A percentile compares a stretch with the other conserved stretches of the same genome.
Evolutionary conservation across 2,329 filamentous ascomycete genomes (phyloP).

Genomic region (Berkeleyomyces rouxiae): DNA sequence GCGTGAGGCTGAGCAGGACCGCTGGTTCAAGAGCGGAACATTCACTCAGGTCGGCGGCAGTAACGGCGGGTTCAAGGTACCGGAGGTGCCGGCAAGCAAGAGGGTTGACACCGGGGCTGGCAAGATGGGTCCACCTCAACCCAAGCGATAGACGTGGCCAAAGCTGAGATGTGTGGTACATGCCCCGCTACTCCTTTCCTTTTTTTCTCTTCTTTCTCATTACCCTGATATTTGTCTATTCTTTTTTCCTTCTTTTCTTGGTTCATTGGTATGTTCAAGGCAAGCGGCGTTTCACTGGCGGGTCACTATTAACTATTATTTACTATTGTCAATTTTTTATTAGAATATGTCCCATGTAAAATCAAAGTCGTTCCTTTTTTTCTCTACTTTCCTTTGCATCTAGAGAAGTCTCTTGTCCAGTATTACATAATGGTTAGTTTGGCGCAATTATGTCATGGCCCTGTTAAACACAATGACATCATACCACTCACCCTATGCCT

Average conservation of each 20-base stretch:
- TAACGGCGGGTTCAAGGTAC: conserved; percentile 59
- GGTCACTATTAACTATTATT: background rate
- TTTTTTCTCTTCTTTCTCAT: background rate
- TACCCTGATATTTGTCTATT: background rate
- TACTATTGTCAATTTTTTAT: background rate
- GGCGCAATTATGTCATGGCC: background rate
- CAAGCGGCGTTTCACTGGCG: background rate
- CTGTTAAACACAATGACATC: background rate
- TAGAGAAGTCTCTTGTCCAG: background rate
- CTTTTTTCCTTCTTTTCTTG: background rate
- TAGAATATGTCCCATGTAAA: background rate
- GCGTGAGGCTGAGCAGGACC: conserved; percentile 81
- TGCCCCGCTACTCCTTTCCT: conserved; percentile 1
- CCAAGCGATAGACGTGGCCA: conserved; percentile 14
- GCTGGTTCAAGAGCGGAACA: conserved; percentile 94
- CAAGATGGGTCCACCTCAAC: conserved; percentile 30
- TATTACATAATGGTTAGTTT: background rate
- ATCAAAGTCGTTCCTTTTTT: background rate
- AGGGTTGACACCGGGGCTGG: conserved; percentile 48
- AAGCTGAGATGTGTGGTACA: background rate
- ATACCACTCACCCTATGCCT: background rate
- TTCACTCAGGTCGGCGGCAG: conserved; percentile 68
- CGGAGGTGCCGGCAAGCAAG: conserved; percentile 56
- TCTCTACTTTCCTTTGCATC: background rate
- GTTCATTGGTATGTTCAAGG: background rate